Evolutionary conservation across 148 eudicot species (phyloP).

Genomic region (Fagopyrum tataricum): DNA sequence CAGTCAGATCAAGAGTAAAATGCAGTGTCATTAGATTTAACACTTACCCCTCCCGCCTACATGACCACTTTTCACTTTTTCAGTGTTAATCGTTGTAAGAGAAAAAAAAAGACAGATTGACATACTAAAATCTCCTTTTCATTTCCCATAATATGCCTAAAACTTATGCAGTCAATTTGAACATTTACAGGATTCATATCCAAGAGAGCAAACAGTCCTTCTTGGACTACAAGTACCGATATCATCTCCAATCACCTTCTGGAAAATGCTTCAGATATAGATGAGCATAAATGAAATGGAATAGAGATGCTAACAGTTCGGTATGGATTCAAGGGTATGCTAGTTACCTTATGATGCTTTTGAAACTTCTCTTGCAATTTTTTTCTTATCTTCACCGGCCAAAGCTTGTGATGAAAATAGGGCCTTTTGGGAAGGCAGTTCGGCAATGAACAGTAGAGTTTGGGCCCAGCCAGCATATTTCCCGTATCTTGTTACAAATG

Average conservation of each 20-base stretch:
- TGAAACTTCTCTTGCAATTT: slow-evolving; percentile 15
- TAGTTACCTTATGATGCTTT: slow-evolving; percentile 11
- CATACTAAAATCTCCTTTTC: neutral
- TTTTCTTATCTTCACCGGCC: slow-evolving; percentile 22
- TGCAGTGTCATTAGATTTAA: neutral
- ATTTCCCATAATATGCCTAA: neutral
- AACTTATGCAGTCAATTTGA: neutral
- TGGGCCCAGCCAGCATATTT: slow-evolving; percentile 99
- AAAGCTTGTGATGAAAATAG: slow-evolving; percentile 30
- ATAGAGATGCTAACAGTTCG: neutral
- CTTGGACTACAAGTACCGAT: neutral
- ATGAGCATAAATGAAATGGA: neutral
- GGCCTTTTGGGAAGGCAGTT: slow-evolving; percentile 82
- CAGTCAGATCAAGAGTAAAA: neutral
- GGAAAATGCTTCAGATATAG: neutral
- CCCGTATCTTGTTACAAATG: slow-evolving; percentile 84
- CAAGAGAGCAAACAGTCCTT: neutral
- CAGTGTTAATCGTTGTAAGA: neutral
- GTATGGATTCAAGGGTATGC: neutral
- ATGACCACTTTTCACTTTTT: neutral
- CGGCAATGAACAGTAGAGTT: slow-evolving; percentile 88
- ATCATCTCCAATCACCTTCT: neutral
- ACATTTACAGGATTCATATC: neutral
- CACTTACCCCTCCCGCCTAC: neutral
- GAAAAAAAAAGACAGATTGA: neutral